Conservation (phyloP, 2,329 filamentous ascomycete genomes). For the Amauroascus verrucosus region DNA sequence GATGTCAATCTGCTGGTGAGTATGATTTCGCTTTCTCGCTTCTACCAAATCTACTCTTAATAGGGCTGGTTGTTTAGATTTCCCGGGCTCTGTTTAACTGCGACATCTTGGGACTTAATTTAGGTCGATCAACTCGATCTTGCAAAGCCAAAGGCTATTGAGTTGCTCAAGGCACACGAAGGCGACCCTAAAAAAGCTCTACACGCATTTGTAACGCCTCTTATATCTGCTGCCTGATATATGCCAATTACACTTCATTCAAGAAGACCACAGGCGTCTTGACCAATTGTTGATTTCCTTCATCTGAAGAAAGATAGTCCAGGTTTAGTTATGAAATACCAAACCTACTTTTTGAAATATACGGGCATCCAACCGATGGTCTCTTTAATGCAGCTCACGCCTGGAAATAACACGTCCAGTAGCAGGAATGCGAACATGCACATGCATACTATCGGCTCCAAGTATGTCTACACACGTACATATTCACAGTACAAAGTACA, state of each 20-base stretch:
- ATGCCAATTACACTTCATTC: neutral
- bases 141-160: constrained; percentile 38
- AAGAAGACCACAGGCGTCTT: neutral
- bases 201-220: constrained; percentile 32
- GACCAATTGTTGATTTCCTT: neutral
- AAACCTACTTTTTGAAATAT: neutral
- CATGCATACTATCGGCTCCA: too few species aligned
- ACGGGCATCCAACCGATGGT: too few species aligned
- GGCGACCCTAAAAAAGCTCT: constrained; percentile 36
- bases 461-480: too few species aligned
- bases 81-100: neutral
- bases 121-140: constrained; percentile 40
- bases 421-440: too few species aligned
- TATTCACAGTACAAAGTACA: neutral
- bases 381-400: too few species aligned
- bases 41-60: neutral
- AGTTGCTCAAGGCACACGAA: constrained; percentile 39
- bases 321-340: too few species aligned
- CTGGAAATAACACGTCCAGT: too few species aligned
- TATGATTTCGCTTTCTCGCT: constrained; percentile 3
- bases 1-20: constrained; percentile 40
- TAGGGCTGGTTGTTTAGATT: neutral
- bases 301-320: neutral
- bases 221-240: neutral
- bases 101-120: neutral